phyloP scores from a whole-genome alignment of 106 monocot species.

The Gastrodia elata region DNA sequence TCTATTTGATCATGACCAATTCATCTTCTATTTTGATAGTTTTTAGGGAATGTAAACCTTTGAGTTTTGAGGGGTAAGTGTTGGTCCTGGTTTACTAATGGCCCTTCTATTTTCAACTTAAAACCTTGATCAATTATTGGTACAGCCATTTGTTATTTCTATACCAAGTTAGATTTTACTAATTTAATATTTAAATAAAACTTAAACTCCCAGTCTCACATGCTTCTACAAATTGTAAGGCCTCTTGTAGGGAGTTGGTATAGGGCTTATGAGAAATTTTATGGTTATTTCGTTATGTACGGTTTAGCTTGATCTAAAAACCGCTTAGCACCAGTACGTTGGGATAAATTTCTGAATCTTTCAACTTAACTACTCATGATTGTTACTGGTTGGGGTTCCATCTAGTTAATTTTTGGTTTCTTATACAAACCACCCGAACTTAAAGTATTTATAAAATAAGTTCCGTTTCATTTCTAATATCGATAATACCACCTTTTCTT shows the following conservation, averaged over 20 bases:
- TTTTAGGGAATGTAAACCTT: background rate
- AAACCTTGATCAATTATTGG: background rate
- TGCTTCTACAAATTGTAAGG: background rate
- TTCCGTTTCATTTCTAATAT: too few relatives aligned
- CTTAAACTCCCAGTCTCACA: background rate
- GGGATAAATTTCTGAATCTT: background rate
- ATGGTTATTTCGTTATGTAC: background rate
- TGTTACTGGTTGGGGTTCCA: background rate
- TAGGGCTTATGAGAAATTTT: background rate
- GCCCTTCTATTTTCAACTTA: background rate
- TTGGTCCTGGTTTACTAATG: too few relatives aligned
- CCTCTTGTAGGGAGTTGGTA: background rate
- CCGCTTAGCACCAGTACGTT: background rate
- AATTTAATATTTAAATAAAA: background rate
- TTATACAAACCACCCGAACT: too few relatives aligned
- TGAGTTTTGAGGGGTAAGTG: too few relatives aligned
- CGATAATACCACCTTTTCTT: too few relatives aligned
- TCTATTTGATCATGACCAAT: background rate
- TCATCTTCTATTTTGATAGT: background rate
- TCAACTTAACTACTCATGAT: background rate
- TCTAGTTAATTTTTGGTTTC: too few relatives aligned
- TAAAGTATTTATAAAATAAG: too few relatives aligned
- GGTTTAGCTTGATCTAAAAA: background rate
- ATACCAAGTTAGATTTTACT: background rate
- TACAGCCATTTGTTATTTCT: background rate